phyloP scores from a whole-genome alignment of 192 early-diverging fungal species.

The Bifiguratus adelaidae region DNA sequence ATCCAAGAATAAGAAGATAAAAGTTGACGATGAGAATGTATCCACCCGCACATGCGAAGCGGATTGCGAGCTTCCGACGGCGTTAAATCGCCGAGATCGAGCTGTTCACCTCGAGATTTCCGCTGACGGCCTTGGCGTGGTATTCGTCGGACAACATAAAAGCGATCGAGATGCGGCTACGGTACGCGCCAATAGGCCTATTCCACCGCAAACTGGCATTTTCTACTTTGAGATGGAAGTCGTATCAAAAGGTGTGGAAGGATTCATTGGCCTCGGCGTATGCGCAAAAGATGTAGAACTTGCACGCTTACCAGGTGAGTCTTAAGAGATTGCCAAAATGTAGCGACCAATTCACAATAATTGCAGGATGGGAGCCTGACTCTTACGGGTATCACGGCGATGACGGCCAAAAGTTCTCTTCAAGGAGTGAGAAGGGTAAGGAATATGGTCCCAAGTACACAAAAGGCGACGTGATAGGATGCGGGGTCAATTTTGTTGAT shows the following conservation, averaged over 20 bases:
- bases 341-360: not conserved
- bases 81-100: no score
- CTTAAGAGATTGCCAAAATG: not conserved
- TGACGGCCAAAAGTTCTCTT: constrained; percentile 78
- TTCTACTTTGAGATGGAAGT: constrained; percentile 90
- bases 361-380: constrained; percentile 70
- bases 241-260: constrained; percentile 78
- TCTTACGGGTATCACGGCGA: constrained; percentile 98
- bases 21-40: no score
- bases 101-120: no score
- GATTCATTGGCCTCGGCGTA: constrained; percentile 91
- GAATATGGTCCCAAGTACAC: constrained; percentile 82
- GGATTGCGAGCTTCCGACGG: no score
- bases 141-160: no score
- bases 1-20: no score
- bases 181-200: constrained; percentile 67
- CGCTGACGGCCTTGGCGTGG: no score
- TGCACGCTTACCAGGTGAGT: constrained; percentile 72
- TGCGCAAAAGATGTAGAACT: constrained; percentile 36
- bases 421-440: constrained; percentile 62
- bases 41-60: no score
- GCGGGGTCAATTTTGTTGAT: constrained; percentile 78
- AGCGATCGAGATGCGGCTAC: constrained; percentile 73
- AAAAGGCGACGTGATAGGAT: constrained; percentile 92
- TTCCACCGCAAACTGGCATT: constrained; percentile 76